Percentiles rank a stretch among this genome's conserved stretches.
Evolutionary conservation across 768 basidiomycete genomes (phyloP).

Genomic region (Trametes maxima): DNA sequence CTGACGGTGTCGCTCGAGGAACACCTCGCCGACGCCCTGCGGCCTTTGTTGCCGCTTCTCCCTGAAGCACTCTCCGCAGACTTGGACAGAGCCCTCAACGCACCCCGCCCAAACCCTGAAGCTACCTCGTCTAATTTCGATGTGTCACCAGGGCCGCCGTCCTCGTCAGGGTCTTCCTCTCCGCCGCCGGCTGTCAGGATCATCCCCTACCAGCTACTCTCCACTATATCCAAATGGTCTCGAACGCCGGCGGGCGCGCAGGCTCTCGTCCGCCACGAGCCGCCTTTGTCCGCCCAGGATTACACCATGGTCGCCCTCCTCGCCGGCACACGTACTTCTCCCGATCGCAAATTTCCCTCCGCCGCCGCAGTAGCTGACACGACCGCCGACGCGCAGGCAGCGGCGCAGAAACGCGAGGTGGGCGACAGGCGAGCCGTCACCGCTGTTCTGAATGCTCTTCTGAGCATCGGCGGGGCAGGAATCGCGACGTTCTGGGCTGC

Average conservation of each 20-base stretch:
- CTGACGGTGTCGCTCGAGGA: conserved; percentile 70
- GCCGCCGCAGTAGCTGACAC: conserved; percentile 45
- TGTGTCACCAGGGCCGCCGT: background rate
- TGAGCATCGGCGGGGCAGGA: conserved; percentile 69
- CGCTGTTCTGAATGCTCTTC: conserved; percentile 66
- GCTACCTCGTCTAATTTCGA: conserved; percentile 1
- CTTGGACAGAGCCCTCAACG: conserved; percentile 43
- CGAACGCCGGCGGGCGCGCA: conserved; percentile 51
- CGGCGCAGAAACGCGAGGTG: conserved; percentile 39
- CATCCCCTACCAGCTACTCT: conserved; percentile 65
- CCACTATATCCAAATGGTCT: conserved; percentile 67
- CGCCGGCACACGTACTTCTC: conserved; percentile 78
- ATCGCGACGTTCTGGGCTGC: conserved; percentile 76
- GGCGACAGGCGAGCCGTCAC: conserved; percentile 70
- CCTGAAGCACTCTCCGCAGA: conserved; percentile 47
- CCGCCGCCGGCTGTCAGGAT: conserved; percentile 38
- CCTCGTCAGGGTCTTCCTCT: background rate
- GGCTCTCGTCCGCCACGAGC: conserved; percentile 41
- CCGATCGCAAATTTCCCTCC: conserved; percentile 66
- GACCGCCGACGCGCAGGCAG: conserved; percentile 38
- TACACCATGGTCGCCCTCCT: conserved; percentile 77
- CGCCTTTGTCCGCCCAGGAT: conserved; percentile 50
- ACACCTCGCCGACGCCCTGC: conserved; percentile 56
- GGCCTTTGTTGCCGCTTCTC: conserved; percentile 46
- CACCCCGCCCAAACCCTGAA: conserved; percentile 13